Conservation (phyloP, 225 moss, liverwort and hornwort genomes). For the Lunularia cruciata region DNA sequence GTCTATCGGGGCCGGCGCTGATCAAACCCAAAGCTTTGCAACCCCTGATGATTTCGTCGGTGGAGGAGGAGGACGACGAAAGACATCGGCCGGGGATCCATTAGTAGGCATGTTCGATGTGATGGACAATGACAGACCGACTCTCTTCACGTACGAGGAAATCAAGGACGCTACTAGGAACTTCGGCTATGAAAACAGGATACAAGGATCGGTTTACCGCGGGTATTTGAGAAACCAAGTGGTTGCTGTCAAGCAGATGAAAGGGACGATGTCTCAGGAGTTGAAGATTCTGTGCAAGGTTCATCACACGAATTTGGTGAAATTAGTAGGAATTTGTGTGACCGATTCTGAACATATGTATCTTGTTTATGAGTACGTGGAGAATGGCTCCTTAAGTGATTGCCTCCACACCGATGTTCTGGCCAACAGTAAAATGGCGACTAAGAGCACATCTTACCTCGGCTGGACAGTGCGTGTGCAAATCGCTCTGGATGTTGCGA, state of each 20-base stretch:
- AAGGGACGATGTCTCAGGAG: conserved; percentile 86
- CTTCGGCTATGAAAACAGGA: conserved; percentile 56
- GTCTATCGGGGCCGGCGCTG: not conserved
- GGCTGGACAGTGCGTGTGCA: conserved; percentile 65
- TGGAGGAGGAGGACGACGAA: conserved; percentile 12
- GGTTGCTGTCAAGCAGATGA: conserved; percentile 96
- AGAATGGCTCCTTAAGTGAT: conserved; percentile 83
- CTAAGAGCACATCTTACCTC: conserved; percentile 51
- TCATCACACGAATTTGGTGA: conserved; percentile 89
- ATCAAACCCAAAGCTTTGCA: not conserved
- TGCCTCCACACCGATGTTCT: conserved; percentile 58
- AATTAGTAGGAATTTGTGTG: conserved; percentile 75
- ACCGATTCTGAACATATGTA: conserved; percentile 77
- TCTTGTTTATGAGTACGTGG: conserved; percentile 78
- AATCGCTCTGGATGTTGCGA: conserved; percentile 68
- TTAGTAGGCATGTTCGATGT: conserved; percentile 73
- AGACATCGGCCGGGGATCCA: conserved; percentile 33
- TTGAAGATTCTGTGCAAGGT: conserved; percentile 89
- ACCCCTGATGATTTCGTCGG: too few species aligned
- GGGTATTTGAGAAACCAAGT: conserved; percentile 56
- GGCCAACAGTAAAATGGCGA: conserved; percentile 30
- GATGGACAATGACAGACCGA: conserved; percentile 73
- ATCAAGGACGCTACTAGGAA: conserved; percentile 68
- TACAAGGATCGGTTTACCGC: conserved; percentile 80
- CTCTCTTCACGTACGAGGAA: conserved; percentile 59